Percentiles rank a stretch among this genome's conserved stretches.
Conservation (phyloP, 495 filamentous ascomycete species). For the Annulohypoxylon bovei region DNA sequence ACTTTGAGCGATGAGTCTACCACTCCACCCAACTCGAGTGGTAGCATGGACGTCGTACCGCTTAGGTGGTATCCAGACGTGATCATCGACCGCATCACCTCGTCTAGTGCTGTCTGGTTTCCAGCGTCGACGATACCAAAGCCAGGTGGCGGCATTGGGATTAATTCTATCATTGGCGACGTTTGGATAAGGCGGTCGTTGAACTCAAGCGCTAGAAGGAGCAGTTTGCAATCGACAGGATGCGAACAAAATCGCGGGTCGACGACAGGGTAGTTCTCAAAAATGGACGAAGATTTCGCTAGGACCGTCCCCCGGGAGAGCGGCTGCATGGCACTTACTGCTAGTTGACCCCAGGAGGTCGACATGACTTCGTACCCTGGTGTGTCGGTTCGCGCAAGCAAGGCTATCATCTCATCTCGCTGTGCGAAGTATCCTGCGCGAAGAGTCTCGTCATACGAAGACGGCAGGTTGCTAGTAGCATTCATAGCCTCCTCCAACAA, state of each 20-base stretch:
- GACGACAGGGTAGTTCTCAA: slow-evolving; percentile 40
- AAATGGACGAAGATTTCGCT: slow-evolving; percentile 40
- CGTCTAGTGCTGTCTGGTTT: slow-evolving; percentile 41
- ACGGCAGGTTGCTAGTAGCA: slow-evolving; percentile 42
- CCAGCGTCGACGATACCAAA: slow-evolving; percentile 35
- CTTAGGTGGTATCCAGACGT: slow-evolving; percentile 46
- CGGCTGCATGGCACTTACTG: slow-evolving; percentile 43
- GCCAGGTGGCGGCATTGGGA: slow-evolving; percentile 45
- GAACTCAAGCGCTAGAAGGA: slow-evolving; percentile 50
- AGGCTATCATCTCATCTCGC: slow-evolving; percentile 42
- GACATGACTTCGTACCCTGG: slow-evolving; percentile 54
- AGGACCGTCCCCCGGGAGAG: slow-evolving; percentile 40
- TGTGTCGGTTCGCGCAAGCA: slow-evolving; percentile 49
- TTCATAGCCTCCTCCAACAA: slow-evolving; percentile 36
- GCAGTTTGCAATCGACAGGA: slow-evolving; percentile 53
- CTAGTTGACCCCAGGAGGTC: slow-evolving; percentile 52
- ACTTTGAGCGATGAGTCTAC: slow-evolving; percentile 64
- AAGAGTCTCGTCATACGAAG: slow-evolving; percentile 50
- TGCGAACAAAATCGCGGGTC: slow-evolving; percentile 54
- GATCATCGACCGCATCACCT: slow-evolving; percentile 39
- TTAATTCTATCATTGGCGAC: slow-evolving; percentile 45
- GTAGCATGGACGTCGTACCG: slow-evolving; percentile 54
- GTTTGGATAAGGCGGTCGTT: slow-evolving; percentile 50
- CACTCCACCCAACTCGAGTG: slow-evolving; percentile 52
- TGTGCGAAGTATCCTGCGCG: slow-evolving; percentile 54